Base-by-base conservation (phyloP, 495 filamentous ascomycete genomes). In the Hypoxylon lienhwacheense region DNA sequence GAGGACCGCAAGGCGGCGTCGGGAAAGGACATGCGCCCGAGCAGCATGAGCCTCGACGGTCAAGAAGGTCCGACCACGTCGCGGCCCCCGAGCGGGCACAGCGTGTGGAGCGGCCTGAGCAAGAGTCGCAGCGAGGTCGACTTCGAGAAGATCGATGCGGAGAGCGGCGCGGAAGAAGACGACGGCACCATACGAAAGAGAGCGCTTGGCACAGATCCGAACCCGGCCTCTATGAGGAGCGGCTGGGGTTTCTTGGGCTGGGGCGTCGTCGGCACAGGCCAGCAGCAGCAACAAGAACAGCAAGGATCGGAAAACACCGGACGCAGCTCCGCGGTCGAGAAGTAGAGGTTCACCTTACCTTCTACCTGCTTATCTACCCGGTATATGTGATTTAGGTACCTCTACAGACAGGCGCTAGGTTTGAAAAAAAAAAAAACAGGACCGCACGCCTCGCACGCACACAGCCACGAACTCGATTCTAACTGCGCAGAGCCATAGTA, bases 91-190 rank as follows among this genome's bases (percentile, higher is more conserved):
- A 78, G 75, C 39, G 71, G 62, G 47, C 77, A 65, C 64, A 80
- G 73, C 66, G 79, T 65, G 65, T 73, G 72, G 48, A 67, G 74
- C 39, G 71, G 82, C 5, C 62, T 90, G 64, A 79, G 73, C 33
- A 90, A 87, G 77, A 90, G 85, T 61, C 76, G 77, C 53, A 89
- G 85, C 45, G 87, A 90, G 57, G 79, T 77, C 26, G 89, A 91
- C 52, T 96, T 96, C 65, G 87, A 92, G 62, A 85, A 86, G 62
- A 85, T 96, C 54, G 85, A 90, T 28, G 76, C 77, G n/a, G 85
- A 87, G 47, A 86, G 86, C 58, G 76, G 78, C 25, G 79, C 79
- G 31, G 78, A 74, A 34, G 66, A 75, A 34, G 66, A 75, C 10
- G 67, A 68, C 11, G 47, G 52, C 34, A 70, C 53, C 62, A 63